Conservation (phyloP, 305 asterid species). For the Fraxinus dipetala region DNA sequence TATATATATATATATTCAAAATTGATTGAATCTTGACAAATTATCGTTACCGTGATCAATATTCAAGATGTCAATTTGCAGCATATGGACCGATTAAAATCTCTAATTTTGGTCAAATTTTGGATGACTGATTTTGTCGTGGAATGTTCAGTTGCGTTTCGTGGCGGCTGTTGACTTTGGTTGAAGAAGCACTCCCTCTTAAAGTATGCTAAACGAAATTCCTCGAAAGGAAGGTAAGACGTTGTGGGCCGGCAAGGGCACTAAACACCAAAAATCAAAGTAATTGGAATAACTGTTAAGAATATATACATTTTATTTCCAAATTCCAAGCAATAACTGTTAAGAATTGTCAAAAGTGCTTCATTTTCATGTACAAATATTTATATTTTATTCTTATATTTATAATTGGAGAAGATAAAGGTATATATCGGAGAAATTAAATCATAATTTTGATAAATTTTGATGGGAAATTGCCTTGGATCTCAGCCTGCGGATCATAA, state of each 20-base stretch:
- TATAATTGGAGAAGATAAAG: not conserved
- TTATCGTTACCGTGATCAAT: no score
- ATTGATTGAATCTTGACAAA: no score
- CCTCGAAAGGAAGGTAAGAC: not conserved
- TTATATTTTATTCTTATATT: not conserved
- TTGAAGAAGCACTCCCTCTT: not conserved
- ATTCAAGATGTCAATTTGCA: no score
- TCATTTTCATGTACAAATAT: not conserved
- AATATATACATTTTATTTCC: not conserved
- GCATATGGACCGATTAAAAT: no score
- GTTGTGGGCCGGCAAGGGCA: not conserved
- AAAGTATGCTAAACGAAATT: not conserved
- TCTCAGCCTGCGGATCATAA: slow-evolving; percentile 21
- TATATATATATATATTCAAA: no score
- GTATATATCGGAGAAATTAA: not conserved
- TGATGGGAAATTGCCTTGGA: slow-evolving; percentile 49
- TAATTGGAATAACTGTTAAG: not conserved
- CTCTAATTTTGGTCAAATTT: no score
- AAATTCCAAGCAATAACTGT: not conserved
- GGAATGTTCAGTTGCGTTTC: not conserved
- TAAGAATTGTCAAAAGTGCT: not conserved
- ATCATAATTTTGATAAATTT: not conserved
- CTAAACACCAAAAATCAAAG: not conserved
- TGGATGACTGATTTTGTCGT: not conserved
- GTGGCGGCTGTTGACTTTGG: not conserved